A percentile compares a stretch with the other conserved stretches of the same genome.
Evolutionary conservation across 495 filamentous ascomycete species (phyloP).

Genomic region (Podospora appendiculata): DNA sequence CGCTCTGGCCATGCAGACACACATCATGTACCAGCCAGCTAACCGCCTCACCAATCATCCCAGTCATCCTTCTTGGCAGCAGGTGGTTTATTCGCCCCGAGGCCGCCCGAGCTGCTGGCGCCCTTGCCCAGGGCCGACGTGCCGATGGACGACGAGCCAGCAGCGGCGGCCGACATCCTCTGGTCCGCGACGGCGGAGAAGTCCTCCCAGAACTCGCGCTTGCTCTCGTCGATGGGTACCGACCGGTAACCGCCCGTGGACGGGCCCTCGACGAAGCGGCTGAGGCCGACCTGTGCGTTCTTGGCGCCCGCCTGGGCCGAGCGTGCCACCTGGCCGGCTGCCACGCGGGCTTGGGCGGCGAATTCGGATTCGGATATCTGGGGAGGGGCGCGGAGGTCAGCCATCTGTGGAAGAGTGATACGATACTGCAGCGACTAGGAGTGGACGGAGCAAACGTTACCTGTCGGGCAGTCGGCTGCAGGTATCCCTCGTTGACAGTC

Average conservation of each 20-base stretch:
- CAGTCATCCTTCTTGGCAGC: conserved; percentile 50
- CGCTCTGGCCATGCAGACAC: too few relatives aligned
- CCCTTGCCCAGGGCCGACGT: conserved; percentile 64
- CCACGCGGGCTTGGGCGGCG: conserved; percentile 66
- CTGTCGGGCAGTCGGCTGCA: conserved; percentile 85
- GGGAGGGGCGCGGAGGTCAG: neutral
- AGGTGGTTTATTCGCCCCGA: neutral
- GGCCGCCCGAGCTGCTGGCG: conserved; percentile 25
- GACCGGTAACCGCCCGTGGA: conserved; percentile 23
- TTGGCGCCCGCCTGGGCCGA: conserved; percentile 52
- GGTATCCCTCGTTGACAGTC: conserved; percentile 77
- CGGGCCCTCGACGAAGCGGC: conserved; percentile 66
- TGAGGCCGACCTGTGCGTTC: conserved; percentile 68
- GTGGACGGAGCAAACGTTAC: conserved; percentile 28
- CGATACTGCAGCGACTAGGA: too few relatives aligned
- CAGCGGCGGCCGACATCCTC: too few relatives aligned
- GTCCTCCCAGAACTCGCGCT: conserved; percentile 88
- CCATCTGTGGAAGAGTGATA: neutral
- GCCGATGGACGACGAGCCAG: conserved; percentile 49
- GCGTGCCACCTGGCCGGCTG: conserved; percentile 60
- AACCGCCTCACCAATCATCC: conserved; percentile 52
- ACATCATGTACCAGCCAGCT: neutral
- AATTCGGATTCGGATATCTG: conserved; percentile 84
- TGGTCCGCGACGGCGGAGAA: conserved; percentile 49
- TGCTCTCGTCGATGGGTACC: conserved; percentile 48